These are phyloP conservation scores for Mycena crocata DNA, from an alignment of 768 basidiomycete species.

Conservation along the genomic window DNA sequence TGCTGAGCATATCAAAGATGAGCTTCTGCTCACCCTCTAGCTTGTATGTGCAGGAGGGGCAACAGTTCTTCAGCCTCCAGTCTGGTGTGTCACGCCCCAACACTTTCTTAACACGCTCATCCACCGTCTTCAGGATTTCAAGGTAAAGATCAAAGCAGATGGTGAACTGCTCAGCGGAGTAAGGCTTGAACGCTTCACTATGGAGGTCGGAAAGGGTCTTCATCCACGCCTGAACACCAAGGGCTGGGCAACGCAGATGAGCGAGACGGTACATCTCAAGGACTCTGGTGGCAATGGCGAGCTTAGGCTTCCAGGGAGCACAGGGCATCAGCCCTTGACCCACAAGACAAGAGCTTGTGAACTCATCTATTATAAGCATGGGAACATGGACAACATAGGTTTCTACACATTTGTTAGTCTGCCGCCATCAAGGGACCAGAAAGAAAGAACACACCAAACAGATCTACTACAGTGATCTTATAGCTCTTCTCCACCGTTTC, in stretches of 20 bases:
- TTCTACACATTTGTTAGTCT: no score
- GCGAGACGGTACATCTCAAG: not conserved
- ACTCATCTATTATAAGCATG: not conserved
- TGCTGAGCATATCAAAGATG: conserved; percentile 36
- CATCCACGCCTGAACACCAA: conserved; percentile 29
- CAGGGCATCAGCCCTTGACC: conserved; percentile 3
- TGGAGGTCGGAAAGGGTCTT: no score
- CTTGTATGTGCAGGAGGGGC: conserved; percentile 52
- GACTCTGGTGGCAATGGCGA: not conserved
- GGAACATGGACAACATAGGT: no score
- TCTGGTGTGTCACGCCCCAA: conserved; percentile 42
- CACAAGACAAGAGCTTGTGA: not conserved
- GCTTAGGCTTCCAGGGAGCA: not conserved
- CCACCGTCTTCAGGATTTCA: conserved; percentile 33
- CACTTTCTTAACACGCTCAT: conserved; percentile 33
- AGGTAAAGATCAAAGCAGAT: conserved; percentile 52
- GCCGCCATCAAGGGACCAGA: no score
- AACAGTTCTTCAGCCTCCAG: conserved; percentile 48
- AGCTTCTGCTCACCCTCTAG: conserved; percentile 45
- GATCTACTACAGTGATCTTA: no score
- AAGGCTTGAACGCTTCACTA: not conserved
- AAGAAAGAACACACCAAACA: no score
- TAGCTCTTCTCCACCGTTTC: no score
- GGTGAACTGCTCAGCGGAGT: conserved; percentile 34
- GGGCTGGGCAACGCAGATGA: not conserved